Percentiles rank a stretch among this genome's conserved stretches.
Conservation (phyloP, 2,329 filamentous ascomycete genomes). For the Aspergillus transmontanensis region DNA sequence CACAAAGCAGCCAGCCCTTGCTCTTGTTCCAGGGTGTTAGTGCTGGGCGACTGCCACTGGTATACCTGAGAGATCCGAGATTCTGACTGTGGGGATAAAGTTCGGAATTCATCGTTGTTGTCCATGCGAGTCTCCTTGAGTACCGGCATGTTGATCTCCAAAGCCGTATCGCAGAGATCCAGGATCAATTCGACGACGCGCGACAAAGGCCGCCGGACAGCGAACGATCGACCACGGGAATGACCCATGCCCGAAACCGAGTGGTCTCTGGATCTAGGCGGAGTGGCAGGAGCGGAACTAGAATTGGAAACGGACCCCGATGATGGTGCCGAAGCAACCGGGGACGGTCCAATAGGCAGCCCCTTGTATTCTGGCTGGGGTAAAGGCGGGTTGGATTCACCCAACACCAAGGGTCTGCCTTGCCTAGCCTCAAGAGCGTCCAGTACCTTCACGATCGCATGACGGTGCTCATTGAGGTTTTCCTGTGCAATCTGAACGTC, state of each 20-base stretch:
- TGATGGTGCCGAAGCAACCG: conserved; percentile 67
- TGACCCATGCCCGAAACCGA: conserved; percentile 73
- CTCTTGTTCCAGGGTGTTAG: conserved; percentile 89
- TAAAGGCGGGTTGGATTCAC: conserved; percentile 53
- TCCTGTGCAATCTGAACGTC: conserved; percentile 97
- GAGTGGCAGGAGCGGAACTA: conserved; percentile 67
- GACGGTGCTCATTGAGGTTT: conserved; percentile 85
- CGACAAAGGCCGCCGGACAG: conserved; percentile 82
- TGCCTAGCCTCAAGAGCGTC: conserved; percentile 77
- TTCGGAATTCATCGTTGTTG: conserved; percentile 75
- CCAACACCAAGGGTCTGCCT: conserved; percentile 42
- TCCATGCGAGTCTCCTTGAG: conserved; percentile 78
- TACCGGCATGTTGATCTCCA: conserved; percentile 91
- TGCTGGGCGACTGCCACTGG: conserved; percentile 94
- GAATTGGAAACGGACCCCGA: conserved; percentile 72
- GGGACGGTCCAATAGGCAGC: conserved; percentile 75
- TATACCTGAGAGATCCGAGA: conserved; percentile 90
- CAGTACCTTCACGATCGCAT: conserved; percentile 90
- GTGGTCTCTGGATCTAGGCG: conserved; percentile 68
- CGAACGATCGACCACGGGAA: conserved; percentile 81
- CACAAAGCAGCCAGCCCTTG: conserved; percentile 86
- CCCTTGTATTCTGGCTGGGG: conserved; percentile 83
- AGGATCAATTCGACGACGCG: conserved; percentile 93
- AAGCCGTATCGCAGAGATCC: conserved; percentile 91
- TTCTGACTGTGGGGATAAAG: conserved; percentile 94